phyloP scores from a whole-genome alignment of 495 filamentous ascomycete genomes.

The Lindgomyces ingoldianus region DNA sequence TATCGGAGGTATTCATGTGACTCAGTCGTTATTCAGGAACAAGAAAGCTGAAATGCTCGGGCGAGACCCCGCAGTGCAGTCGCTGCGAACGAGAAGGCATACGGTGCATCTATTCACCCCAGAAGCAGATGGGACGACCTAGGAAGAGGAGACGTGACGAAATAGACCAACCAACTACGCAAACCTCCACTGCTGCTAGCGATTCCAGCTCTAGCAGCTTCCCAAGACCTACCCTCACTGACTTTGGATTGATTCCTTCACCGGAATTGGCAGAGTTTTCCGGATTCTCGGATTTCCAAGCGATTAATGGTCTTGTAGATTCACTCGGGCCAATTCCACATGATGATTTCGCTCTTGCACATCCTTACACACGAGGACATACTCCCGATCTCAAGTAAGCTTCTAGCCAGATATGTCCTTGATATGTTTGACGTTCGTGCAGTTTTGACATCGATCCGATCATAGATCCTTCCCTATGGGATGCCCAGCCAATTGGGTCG shows the following conservation, averaged over 20 bases:
- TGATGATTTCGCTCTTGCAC: background rate
- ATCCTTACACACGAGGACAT: background rate
- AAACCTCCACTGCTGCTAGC: background rate
- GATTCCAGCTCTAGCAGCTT: constrained; percentile 2
- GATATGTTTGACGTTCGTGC: background rate
- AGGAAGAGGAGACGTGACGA: constrained; percentile 41
- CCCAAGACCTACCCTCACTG: constrained; percentile 6
- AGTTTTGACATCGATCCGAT: constrained; percentile 12
- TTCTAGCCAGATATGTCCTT: background rate
- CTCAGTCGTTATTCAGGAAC: constrained; percentile 29
- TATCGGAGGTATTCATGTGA: background rate
- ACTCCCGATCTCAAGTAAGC: constrained; percentile 16
- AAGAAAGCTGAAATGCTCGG: constrained; percentile 45
- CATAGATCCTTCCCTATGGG: constrained; percentile 25
- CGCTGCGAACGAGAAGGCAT: constrained; percentile 41
- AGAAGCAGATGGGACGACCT: constrained; percentile 45
- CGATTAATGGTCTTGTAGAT: background rate
- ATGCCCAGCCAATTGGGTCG: constrained; percentile 1
- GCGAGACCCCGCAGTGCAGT: constrained; percentile 36
- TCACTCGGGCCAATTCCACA: background rate
- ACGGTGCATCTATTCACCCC: constrained; percentile 43
- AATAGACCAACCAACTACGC: background rate
- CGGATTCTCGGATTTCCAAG: background rate
- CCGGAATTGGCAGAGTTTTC: background rate
- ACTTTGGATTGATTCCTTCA: constrained; percentile 11